Conservation (phyloP, 768 basidiomycete species). For the Lactarius deliciosus region DNA sequence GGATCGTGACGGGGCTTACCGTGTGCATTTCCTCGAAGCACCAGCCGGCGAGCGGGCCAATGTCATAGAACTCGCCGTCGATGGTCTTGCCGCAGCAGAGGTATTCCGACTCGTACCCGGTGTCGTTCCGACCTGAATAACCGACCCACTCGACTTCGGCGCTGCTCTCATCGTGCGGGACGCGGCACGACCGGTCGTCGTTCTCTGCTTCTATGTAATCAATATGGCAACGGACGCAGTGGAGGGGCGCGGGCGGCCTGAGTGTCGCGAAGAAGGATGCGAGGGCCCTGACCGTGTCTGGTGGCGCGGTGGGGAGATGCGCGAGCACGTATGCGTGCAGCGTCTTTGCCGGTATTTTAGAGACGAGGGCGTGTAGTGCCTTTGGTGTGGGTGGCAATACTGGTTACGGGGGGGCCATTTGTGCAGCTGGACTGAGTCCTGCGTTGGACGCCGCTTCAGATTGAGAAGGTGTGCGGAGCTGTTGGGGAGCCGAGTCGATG, state of each 20-base stretch:
- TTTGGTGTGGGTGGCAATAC: constrained; percentile 31
- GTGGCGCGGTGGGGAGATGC: constrained; percentile 44
- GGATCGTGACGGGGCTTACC: constrained; percentile 39
- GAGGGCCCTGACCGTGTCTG: constrained; percentile 46
- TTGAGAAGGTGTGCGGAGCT: constrained; percentile 53
- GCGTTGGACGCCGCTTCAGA: constrained; percentile 38
- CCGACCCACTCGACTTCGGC: constrained; percentile 66
- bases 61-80: constrained; percentile 65
- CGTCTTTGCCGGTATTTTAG: constrained; percentile 62
- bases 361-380: constrained; percentile 52
- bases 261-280: constrained; percentile 61
- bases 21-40: constrained; percentile 85
- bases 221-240: no score
- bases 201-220: no score
- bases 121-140: constrained; percentile 33
- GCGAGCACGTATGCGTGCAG: constrained; percentile 61
- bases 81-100: constrained; percentile 70
- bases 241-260: constrained; percentile 45
- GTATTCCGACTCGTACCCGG: constrained; percentile 45
- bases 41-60: constrained; percentile 73
- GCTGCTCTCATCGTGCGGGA: constrained; percentile 80
- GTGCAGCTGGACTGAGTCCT: constrained; percentile 10
- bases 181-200: constrained; percentile 43
- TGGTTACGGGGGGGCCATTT: constrained; percentile 32
- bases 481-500: constrained; percentile 28